Conservation (phyloP, 805 yeast species). For the Candida peoriensis region DNA sequence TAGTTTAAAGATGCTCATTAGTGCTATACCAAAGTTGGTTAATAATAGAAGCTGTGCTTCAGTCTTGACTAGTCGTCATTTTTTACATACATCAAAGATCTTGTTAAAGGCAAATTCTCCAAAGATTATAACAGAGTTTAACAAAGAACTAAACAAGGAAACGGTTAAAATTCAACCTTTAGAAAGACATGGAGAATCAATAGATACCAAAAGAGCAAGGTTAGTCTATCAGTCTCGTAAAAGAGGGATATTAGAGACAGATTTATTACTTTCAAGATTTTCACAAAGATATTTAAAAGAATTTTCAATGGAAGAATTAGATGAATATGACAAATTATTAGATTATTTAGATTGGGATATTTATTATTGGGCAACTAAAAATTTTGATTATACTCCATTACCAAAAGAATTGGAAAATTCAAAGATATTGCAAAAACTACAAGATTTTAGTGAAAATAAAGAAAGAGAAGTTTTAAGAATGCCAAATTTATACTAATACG, state of each 20-base stretch:
- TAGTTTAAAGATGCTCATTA: too few relatives aligned
- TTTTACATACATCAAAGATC: too few relatives aligned
- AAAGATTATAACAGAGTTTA: slow-evolving; percentile 15
- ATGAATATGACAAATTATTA: slow-evolving; percentile 78
- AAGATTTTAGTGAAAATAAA: slow-evolving; percentile 68
- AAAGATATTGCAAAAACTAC: slow-evolving; percentile 56
- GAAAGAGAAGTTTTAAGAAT: slow-evolving; percentile 73
- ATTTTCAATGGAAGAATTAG: slow-evolving; percentile 61
- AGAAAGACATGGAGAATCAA: slow-evolving; percentile 65
- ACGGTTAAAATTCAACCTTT: slow-evolving; percentile 62
- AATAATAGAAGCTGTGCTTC: too few relatives aligned
- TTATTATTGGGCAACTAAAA: slow-evolving; percentile 93
- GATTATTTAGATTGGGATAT: slow-evolving; percentile 99
- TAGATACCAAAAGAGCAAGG: slow-evolving; percentile 78
- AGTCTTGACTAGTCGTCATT: too few relatives aligned
- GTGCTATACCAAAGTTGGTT: too few relatives aligned
- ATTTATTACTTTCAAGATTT: slow-evolving; percentile 76
- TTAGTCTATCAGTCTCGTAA: slow-evolving; percentile 87
- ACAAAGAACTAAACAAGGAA: slow-evolving; percentile 14
- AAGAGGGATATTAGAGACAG: slow-evolving; percentile 93
- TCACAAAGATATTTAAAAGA: slow-evolving; percentile 66
- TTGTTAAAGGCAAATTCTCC: slow-evolving; percentile 16
- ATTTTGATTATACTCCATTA: slow-evolving; percentile 74
- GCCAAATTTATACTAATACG: slow-evolving; percentile 56
- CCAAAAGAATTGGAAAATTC: slow-evolving; percentile 83